A percentile compares a stretch with the other conserved stretches of the same genome.
These are phyloP conservation scores for Paracamarosporium sp. DNA, from an alignment of 2,329 filamentous ascomycete genomes.

Conservation along the genomic window DNA sequence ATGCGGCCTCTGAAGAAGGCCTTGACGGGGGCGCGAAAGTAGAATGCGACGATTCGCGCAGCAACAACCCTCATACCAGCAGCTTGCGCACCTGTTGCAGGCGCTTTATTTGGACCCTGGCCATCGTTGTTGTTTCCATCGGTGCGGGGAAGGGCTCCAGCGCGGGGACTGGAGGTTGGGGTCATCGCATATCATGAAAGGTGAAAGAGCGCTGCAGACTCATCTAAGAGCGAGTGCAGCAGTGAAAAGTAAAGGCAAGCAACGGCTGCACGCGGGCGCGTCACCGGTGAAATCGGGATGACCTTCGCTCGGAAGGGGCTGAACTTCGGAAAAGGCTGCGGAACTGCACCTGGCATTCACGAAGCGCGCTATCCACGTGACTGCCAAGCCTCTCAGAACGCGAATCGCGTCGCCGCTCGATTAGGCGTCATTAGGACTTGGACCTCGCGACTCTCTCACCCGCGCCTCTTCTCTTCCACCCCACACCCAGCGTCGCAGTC, in stretches of 20 bases:
- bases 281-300: slow-evolving; percentile 14
- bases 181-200: slow-evolving; percentile 45
- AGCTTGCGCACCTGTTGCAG: slow-evolving; percentile 78
- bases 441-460: slow-evolving; percentile 33
- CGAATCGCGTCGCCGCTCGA: slow-evolving; percentile 31
- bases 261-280: slow-evolving; percentile 8
- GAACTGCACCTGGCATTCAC: background rate
- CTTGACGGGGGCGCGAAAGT: slow-evolving; percentile 89
- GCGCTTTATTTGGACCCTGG: slow-evolving; percentile 56
- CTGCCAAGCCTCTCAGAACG: slow-evolving; percentile 10
- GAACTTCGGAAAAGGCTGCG: background rate
- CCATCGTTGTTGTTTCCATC: slow-evolving; percentile 24
- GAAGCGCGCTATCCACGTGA: slow-evolving; percentile 7
- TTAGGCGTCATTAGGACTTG: slow-evolving; percentile 6
- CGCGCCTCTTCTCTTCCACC: slow-evolving; percentile 18
- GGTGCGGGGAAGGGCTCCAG: slow-evolving; percentile 33
- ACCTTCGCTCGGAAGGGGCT: slow-evolving; percentile 4
- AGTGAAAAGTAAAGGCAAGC: slow-evolving; percentile 4
- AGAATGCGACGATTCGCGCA: slow-evolving; percentile 85
- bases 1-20: slow-evolving; percentile 91
- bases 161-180: slow-evolving; percentile 40
- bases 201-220: slow-evolving; percentile 20
- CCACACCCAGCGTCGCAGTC: slow-evolving; percentile 22
- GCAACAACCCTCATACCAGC: slow-evolving; percentile 84
- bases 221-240: slow-evolving; percentile 18